phyloP scores from a whole-genome alignment of 2,329 filamentous ascomycete genomes.

The Nigrospora osmanthi region DNA sequence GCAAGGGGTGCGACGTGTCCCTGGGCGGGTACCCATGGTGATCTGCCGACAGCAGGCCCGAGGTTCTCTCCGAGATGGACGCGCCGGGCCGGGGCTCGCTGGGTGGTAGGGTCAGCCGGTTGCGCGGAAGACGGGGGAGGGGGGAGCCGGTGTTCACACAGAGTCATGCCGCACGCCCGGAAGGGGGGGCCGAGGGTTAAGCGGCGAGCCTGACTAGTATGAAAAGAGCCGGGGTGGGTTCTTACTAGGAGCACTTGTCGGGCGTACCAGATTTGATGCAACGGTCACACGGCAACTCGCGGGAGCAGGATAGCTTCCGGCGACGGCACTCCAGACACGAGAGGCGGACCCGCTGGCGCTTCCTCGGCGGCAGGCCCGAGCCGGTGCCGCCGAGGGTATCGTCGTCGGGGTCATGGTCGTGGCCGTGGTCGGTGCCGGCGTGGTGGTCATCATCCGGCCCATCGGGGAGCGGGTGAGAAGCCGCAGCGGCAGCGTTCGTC shows the following conservation, averaged over 20 bases:
- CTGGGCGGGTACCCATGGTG: background rate
- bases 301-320: conserved; percentile 53
- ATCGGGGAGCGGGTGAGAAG: background rate
- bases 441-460: background rate
- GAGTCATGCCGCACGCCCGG: too few species aligned
- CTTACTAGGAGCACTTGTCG: conserved; percentile 45
- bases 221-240: too few species aligned
- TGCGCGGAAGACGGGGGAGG: background rate
- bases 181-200: too few species aligned
- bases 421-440: background rate
- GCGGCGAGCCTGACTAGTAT: too few species aligned
- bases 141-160: too few species aligned
- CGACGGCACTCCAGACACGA: conserved; percentile 54
- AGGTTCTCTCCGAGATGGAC: too few species aligned
- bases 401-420: conserved; percentile 11
- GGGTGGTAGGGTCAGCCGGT: too few species aligned
- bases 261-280: conserved; percentile 56
- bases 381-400: conserved; percentile 10
- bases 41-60: background rate
- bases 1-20: conserved; percentile 16
- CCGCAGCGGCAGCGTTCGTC: background rate
- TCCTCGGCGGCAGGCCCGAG: conserved; percentile 34
- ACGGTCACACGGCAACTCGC: conserved; percentile 53
- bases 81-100: too few species aligned
- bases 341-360: conserved; percentile 51